Evolutionary conservation across 768 basidiomycete genomes (phyloP).

Genomic region (Lactifluus volemus): DNA sequence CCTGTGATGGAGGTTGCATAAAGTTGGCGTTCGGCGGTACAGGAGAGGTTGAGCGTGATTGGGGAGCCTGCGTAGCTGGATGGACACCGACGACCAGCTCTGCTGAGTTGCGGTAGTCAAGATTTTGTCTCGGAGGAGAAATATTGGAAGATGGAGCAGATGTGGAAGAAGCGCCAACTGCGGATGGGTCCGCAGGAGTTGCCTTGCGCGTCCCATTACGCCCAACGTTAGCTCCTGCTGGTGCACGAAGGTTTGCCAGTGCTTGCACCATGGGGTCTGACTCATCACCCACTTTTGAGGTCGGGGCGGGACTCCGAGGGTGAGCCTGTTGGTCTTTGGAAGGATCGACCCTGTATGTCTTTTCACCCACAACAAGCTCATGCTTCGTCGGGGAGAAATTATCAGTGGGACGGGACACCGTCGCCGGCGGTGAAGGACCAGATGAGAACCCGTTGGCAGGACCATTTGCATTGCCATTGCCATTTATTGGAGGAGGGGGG

Average conservation of each 20-base stretch:
- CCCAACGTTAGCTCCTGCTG: conserved; percentile 25
- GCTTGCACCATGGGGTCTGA: conserved; percentile 34
- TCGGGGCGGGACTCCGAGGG: not conserved
- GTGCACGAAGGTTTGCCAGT: conserved; percentile 26
- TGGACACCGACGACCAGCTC: conserved; percentile 73
- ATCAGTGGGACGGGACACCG: not conserved
- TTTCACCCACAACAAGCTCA: conserved; percentile 60
- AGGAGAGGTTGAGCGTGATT: conserved; percentile 69
- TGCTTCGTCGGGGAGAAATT: conserved; percentile 34
- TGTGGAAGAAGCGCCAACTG: conserved; percentile 8
- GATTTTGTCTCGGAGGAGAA: conserved; percentile 22
- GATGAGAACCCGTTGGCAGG: conserved; percentile 9
- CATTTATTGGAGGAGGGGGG: not conserved
- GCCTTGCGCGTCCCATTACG: conserved; percentile 22
- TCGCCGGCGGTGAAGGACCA: conserved; percentile 7
- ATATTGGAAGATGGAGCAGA: conserved; percentile 12
- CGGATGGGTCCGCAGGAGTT: conserved; percentile 3
- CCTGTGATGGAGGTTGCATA: conserved; percentile 49
- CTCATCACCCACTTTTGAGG: conserved; percentile 25
- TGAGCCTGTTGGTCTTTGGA: conserved; percentile 54
- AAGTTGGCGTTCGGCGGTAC: conserved; percentile 64
- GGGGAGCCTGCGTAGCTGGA: conserved; percentile 36
- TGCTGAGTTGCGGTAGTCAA: conserved; percentile 69
- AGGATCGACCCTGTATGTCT: conserved; percentile 59
- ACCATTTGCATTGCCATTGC: not conserved